phyloP scores from a whole-genome alignment of 345 rosid species.

The Salix brachista region DNA sequence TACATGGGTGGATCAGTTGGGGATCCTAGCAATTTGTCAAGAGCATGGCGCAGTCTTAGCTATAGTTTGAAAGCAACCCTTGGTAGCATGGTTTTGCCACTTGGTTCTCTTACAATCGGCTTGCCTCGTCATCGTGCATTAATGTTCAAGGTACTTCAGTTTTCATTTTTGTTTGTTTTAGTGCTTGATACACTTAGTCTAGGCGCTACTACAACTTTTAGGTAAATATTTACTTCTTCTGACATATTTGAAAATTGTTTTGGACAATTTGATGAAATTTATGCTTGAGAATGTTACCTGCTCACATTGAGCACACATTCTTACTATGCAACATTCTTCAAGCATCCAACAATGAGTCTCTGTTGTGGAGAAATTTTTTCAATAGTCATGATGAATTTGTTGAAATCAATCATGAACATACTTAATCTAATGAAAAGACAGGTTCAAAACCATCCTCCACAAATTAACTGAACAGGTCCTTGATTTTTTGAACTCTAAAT shows the following conservation, averaged over 20 bases:
- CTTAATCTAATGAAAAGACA: neutral
- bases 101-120: slow-evolving; percentile 87
- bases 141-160: slow-evolving; percentile 67
- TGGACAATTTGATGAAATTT: neutral
- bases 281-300: neutral
- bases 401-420: neutral
- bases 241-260: neutral
- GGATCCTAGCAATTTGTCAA: slow-evolving; percentile 64
- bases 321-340: neutral
- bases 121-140: slow-evolving; percentile 96
- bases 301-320: neutral
- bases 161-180: neutral
- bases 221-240: neutral
- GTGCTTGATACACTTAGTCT: neutral
- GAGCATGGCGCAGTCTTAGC: slow-evolving; percentile 74
- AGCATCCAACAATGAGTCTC: neutral
- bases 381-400: neutral
- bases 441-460: neutral
- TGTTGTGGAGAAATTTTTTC: neutral
- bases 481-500: neutral
- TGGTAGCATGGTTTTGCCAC: slow-evolving; percentile 81
- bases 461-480: neutral
- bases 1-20: slow-evolving; percentile 92
- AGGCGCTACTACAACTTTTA: neutral
- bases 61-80: slow-evolving; percentile 70